Conservation (phyloP, 139 green algal genomes). For the Micractinium conductrix region DNA sequence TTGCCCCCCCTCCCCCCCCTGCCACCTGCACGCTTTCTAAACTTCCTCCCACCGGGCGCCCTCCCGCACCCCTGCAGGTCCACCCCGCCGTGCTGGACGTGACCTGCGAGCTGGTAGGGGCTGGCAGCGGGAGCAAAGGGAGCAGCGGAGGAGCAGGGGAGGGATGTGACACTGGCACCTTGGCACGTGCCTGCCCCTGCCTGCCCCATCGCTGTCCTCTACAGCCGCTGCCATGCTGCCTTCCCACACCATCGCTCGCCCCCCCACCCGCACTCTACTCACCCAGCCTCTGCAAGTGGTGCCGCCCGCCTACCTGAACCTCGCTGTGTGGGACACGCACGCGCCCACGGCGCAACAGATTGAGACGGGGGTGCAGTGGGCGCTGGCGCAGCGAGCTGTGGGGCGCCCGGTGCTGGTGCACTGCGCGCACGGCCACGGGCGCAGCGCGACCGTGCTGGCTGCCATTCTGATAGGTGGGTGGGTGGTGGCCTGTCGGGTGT, state of each 20-base stretch:
- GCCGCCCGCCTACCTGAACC: conserved; percentile 55
- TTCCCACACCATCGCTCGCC: too few species aligned
- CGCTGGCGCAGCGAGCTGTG: conserved; percentile 36
- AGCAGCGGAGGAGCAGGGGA: too few species aligned
- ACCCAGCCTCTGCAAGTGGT: conserved; percentile 52
- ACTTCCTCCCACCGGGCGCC: too few species aligned
- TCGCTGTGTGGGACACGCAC: conserved; percentile 68
- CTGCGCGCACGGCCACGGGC: conserved; percentile 71
- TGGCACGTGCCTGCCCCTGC: too few species aligned
- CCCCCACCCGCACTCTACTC: too few species aligned
- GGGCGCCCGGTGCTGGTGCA: conserved; percentile 63
- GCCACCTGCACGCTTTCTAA: conserved; percentile 26
- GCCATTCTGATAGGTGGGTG: conserved; percentile 57
- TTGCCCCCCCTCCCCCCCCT: background rate
- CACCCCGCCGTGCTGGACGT: conserved; percentile 66
- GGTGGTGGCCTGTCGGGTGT: too few species aligned
- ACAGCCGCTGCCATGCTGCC: too few species aligned
- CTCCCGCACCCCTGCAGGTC: conserved; percentile 44
- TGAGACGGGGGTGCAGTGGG: conserved; percentile 64
- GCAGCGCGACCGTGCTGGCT: conserved; percentile 57
- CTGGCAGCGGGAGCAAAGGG: too few species aligned
- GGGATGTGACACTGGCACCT: too few species aligned
- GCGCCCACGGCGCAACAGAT: conserved; percentile 49
- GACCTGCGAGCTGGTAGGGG: conserved; percentile 81
- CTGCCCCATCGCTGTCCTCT: too few species aligned